A percentile compares a stretch with the other conserved stretches of the same genome.
Conservation (phyloP, 148 eudicot species). For the Rhododendron ferrugineum region DNA sequence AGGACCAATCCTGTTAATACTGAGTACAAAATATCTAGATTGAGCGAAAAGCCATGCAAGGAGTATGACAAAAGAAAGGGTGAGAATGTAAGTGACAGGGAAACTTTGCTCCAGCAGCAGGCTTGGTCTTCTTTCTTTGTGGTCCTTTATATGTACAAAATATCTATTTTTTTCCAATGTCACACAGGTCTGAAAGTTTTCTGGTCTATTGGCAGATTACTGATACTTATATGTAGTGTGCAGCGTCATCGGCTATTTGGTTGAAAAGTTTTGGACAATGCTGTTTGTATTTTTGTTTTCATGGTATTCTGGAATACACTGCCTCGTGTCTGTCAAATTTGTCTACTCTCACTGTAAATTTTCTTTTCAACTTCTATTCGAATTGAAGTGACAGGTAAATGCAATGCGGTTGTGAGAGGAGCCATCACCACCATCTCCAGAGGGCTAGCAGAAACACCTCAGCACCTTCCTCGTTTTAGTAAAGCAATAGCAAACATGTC, state of each 20-base stretch:
- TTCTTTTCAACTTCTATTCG: not conserved
- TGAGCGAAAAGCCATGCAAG: conserved; percentile 62
- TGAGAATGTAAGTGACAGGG: not conserved
- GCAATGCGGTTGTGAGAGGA: no score
- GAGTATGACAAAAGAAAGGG: not conserved
- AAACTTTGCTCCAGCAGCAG: not conserved
- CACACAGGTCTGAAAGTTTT: not conserved
- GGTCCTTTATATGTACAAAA: not conserved
- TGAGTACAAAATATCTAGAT: conserved; percentile 81
- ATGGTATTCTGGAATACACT: not conserved
- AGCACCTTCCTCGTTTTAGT: no score
- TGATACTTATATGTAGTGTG: not conserved
- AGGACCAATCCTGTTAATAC: conserved; percentile 65
- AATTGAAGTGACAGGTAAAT: no score
- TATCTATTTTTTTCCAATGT: not conserved
- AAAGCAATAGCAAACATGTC: no score
- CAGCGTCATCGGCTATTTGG: not conserved
- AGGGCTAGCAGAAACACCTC: no score
- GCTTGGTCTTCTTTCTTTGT: not conserved
- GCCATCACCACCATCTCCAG: no score
- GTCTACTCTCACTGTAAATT: no score
- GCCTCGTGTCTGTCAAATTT: not conserved
- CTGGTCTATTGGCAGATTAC: not conserved
- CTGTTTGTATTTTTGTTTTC: not conserved
- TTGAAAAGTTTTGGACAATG: not conserved